phyloP scores from a whole-genome alignment of 2,329 filamentous ascomycete genomes.

The Ceratocystis colombiana region DNA sequence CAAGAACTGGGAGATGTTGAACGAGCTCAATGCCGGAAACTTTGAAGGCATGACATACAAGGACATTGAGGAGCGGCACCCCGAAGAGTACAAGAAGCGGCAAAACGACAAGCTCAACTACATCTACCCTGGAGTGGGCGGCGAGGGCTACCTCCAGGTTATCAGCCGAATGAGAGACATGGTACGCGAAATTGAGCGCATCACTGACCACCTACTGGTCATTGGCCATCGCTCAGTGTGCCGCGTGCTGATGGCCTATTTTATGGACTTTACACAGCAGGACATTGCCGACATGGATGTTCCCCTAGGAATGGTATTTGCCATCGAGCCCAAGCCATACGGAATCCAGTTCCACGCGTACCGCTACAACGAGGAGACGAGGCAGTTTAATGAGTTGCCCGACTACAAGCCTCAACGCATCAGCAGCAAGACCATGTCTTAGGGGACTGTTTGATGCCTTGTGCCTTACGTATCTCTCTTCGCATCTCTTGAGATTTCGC shows the following conservation, averaged over 20 bases:
- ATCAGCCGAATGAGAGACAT: constrained; percentile 92
- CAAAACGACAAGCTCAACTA: constrained; percentile 85
- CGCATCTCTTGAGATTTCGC: neutral
- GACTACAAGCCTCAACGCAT: constrained; percentile 59
- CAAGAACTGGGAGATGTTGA: constrained; percentile 96
- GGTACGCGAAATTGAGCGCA: constrained; percentile 93
- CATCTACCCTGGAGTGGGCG: constrained; percentile 89
- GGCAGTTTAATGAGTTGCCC: constrained; percentile 78
- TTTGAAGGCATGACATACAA: constrained; percentile 95
- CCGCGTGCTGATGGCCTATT: constrained; percentile 88
- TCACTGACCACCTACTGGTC: constrained; percentile 88
- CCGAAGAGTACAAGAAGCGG: constrained; percentile 71
- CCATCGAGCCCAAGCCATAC: constrained; percentile 94
- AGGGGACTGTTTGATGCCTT: neutral
- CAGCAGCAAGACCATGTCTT: constrained; percentile 3
- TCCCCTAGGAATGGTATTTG: constrained; percentile 85
- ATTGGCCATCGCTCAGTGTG: constrained; percentile 89
- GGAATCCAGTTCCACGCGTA: constrained; percentile 96
- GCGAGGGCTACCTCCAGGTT: constrained; percentile 92
- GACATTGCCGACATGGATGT: constrained; percentile 93
- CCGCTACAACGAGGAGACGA: constrained; percentile 66
- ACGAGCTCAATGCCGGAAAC: constrained; percentile 84
- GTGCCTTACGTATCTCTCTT: neutral
- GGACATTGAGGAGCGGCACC: constrained; percentile 69
- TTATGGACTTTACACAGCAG: constrained; percentile 80